Conservation (phyloP, 2,329 filamentous ascomycete genomes). For the Endothia cerciana region DNA sequence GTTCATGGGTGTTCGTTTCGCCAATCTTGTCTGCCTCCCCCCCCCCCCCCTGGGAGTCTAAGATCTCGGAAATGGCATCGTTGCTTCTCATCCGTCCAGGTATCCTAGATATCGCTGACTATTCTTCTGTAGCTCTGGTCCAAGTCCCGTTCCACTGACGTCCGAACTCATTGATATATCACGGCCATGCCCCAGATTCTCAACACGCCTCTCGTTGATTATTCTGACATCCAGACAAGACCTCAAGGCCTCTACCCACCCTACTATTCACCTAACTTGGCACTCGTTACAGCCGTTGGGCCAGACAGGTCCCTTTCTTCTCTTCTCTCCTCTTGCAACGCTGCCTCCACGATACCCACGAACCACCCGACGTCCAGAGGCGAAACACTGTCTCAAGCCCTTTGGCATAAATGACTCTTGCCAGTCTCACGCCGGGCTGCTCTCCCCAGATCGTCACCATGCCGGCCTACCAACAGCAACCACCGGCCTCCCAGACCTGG, state of each 20-base stretch:
- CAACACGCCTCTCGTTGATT: conserved; percentile 24
- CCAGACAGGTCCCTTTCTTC: background rate
- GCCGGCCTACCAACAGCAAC: conserved; percentile 54
- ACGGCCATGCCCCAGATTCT: conserved; percentile 25
- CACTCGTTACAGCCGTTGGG: background rate
- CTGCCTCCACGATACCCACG: background rate
- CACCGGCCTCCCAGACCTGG: conserved; percentile 53
- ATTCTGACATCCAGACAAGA: conserved; percentile 13
- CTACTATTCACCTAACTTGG: background rate
- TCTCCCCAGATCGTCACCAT: conserved; percentile 38
- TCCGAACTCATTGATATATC: conserved; percentile 26
- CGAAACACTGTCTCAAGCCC: conserved; percentile 13
- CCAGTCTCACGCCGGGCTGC: conserved; percentile 15
- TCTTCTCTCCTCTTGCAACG: background rate
- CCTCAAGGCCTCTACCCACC: background rate
- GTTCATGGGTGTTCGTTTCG: conserved; percentile 1
- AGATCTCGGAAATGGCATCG: conserved; percentile 23
- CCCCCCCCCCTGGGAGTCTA: conserved; percentile 13
- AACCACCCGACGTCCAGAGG: conserved; percentile 8
- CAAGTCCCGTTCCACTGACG: conserved; percentile 13
- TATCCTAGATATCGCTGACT: conserved; percentile 20
- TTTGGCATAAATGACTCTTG: conserved; percentile 12
- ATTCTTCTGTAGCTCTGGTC: conserved; percentile 19
- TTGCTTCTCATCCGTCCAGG: conserved; percentile 19
- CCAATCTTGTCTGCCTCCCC: conserved; percentile 27